phyloP scores from a whole-genome alignment of 1,284 basidiomycete genomes.

The Earliella scabrosa region DNA sequence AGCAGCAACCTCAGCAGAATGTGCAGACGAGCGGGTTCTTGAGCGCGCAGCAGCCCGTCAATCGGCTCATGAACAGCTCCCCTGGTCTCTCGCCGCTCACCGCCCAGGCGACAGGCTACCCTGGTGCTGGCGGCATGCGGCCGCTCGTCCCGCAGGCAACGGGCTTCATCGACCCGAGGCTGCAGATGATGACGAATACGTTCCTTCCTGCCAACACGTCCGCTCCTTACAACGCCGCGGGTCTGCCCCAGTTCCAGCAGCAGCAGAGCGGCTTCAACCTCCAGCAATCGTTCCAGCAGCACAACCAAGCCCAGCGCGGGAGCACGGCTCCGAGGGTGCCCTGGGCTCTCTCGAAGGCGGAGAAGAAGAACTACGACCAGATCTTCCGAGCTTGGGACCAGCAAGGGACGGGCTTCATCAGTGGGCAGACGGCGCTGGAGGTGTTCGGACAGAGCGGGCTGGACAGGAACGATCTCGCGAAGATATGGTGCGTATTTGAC shows the following conservation, averaged over 20 bases:
- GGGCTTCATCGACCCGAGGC: slow-evolving; percentile 83
- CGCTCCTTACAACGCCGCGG: slow-evolving; percentile 63
- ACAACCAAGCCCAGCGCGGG: slow-evolving; percentile 76
- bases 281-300: slow-evolving; percentile 81
- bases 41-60: slow-evolving; percentile 43
- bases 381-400: slow-evolving; percentile 98
- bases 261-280: slow-evolving; percentile 61
- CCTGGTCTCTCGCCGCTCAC: slow-evolving; percentile 48
- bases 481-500: slow-evolving; percentile 90
- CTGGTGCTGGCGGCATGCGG: slow-evolving; percentile 41
- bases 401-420: slow-evolving; percentile 85
- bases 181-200: slow-evolving; percentile 84
- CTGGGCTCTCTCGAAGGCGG: slow-evolving; percentile 88
- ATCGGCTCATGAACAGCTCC: slow-evolving; percentile 54
- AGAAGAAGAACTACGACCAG: slow-evolving; percentile 97
- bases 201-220: slow-evolving; percentile 83
- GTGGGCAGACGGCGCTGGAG: slow-evolving; percentile 85
- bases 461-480: slow-evolving; percentile 88
- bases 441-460: slow-evolving; percentile 96
- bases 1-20: slow-evolving; percentile 38
- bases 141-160: slow-evolving; percentile 80
- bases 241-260: slow-evolving; percentile 70
- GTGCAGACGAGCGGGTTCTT: slow-evolving; percentile 44
- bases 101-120: slow-evolving; percentile 65
- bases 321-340: slow-evolving; percentile 78